Base-by-base conservation (phyloP, 1,284 basidiomycete species). In the Thelephora terrestris region DNA sequence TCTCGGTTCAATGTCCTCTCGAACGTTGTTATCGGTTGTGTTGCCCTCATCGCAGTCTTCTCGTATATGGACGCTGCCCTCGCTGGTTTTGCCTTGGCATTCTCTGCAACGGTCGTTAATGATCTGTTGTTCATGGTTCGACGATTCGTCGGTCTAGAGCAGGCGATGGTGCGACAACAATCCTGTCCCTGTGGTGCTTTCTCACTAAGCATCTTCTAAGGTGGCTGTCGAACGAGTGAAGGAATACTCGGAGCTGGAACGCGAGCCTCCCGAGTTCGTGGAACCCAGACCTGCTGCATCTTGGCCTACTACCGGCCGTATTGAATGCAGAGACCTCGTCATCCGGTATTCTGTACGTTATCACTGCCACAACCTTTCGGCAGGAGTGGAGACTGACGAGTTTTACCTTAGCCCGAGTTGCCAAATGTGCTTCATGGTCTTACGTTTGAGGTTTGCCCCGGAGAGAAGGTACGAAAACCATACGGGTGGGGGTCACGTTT, bases 171-270 rank as follows among this genome's bases (percentile, higher is more conserved):
- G 71, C 50, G 23, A 4, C 38, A 5, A 25, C 38, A 47, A 10
- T 43, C 43, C 21, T 43, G 37, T n/a, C 49, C 23, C 52, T n/a
- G 43, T 20, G 3, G 16, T 47, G 5, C 21, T 39, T 18, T 39
- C 23, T 39, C 46, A 39, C 12, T 45, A n/a, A n/a, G n/a, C n/a
- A n/a, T 45, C 42, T 47, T 43, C 17, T 36, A 52, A 86, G 84
- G 84, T 96, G 52, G 91, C 90, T 14, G 71, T 97, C 43, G 94
- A 97, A 64, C 83, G 93, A 39, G 78, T 96, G 60, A 90, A 90
- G 61, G 90, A 92, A 61, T 95, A 91, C 64, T 85, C 88, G 2
- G 88, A 92, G 57, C 68, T 96, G 20, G 64, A 71, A 40, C 75
- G 76, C 42, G 91, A 94, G 67, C 75, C 81, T 10, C 73, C 88